Percentiles rank a stretch among this genome's conserved stretches.
Conservation (phyloP, 805 yeast genomes). For the Candida piceae region DNA sequence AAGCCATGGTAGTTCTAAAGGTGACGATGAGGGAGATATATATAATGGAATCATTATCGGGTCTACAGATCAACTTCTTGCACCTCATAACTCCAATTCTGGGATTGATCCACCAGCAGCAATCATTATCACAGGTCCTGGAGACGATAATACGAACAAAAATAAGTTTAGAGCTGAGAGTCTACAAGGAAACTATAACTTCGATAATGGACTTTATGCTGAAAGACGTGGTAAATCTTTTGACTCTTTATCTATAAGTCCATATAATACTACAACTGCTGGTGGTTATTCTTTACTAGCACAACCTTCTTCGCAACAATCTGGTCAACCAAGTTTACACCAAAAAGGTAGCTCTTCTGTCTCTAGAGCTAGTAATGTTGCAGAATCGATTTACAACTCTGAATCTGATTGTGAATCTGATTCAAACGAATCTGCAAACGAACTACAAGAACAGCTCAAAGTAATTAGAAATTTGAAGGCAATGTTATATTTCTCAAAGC, state of each 20-base stretch:
- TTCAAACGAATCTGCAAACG: conserved; percentile 1
- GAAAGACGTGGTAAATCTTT: conserved; percentile 4
- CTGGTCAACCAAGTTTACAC: background rate
- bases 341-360: background rate
- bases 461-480: conserved; percentile 10
- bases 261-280: background rate
- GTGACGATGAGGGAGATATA: background rate
- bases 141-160: background rate
- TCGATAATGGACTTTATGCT: background rate
- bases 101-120: background rate
- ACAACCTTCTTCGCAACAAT: background rate
- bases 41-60: background rate
- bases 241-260: conserved; percentile 8
- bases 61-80: background rate
- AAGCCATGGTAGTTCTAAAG: background rate
- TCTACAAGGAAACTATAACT: background rate
- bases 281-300: background rate
- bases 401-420: conserved; percentile 1
- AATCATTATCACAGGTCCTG: background rate
- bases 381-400: background rate
- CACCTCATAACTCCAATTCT: background rate
- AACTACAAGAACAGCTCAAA: conserved; percentile 11
- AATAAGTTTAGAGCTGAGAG: background rate
- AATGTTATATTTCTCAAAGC: conserved; percentile 12
- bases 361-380: background rate